phyloP scores from a whole-genome alignment of 305 asterid genomes.

The Fraxinus baroniana region DNA sequence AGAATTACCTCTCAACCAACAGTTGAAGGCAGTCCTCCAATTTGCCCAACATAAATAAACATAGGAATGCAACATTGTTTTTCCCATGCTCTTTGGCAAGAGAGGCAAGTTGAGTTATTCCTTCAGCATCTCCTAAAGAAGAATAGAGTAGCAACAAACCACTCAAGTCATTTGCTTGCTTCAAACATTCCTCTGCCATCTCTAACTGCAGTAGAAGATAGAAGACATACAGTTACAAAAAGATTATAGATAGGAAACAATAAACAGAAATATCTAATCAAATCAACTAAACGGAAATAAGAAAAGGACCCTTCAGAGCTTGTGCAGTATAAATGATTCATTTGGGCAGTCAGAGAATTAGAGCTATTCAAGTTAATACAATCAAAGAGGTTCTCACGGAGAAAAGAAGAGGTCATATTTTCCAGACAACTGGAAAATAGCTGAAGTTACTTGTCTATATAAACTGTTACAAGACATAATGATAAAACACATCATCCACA shows the following conservation, averaged over 20 bases:
- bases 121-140: slow-evolving; percentile 86
- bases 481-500: neutral
- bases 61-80: slow-evolving; percentile 91
- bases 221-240: slow-evolving; percentile 21
- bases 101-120: slow-evolving; percentile 80
- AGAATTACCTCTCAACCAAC: slow-evolving; percentile 76
- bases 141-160: slow-evolving; percentile 89
- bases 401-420: neutral
- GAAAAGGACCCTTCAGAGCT: slow-evolving; percentile 15
- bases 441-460: neutral
- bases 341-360: slow-evolving; percentile 6
- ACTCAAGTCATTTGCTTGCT: slow-evolving; percentile 94
- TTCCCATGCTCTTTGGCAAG: slow-evolving; percentile 87
- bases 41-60: slow-evolving; percentile 89
- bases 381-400: neutral
- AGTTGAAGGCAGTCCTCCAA: slow-evolving; percentile 94
- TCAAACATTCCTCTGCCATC: slow-evolving; percentile 93
- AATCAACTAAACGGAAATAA: slow-evolving; percentile 8
- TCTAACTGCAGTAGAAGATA: slow-evolving; percentile 61
- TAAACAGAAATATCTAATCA: slow-evolving; percentile 14
- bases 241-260: slow-evolving; percentile 17
- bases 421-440: neutral
- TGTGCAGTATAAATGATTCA: slow-evolving; percentile 3
- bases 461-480: neutral
- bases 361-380: neutral